Percentiles rank a stretch among this genome's conserved stretches.
Evolutionary conservation across 768 basidiomycete genomes (phyloP).

Genomic region (Xerocomellus amylosporus): DNA sequence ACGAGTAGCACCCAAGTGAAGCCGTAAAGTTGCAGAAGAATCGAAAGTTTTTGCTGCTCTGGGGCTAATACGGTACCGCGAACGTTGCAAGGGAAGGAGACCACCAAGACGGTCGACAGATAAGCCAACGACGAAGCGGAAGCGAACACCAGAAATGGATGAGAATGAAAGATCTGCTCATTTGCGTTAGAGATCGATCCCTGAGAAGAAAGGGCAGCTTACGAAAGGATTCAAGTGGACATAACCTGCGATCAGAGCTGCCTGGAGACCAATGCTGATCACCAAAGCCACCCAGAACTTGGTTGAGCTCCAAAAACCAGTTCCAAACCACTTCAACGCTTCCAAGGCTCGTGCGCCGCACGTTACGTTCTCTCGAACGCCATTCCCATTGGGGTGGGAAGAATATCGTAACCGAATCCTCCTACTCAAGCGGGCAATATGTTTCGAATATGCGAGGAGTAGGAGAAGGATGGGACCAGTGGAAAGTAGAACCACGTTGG

Average conservation of each 20-base stretch:
- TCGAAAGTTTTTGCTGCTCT: slow-evolving; percentile 48
- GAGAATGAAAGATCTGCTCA: slow-evolving; percentile 59
- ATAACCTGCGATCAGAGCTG: slow-evolving; percentile 46
- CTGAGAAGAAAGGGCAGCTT: slow-evolving; percentile 19
- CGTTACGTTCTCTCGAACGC: slow-evolving; percentile 1
- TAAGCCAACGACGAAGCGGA: slow-evolving; percentile 52
- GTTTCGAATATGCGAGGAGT: slow-evolving; percentile 40
- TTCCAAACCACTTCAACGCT: slow-evolving; percentile 27
- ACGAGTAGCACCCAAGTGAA: slow-evolving; percentile 61
- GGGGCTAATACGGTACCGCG: slow-evolving; percentile 20
- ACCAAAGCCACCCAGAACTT: slow-evolving; percentile 63
- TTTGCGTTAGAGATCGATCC: neutral
- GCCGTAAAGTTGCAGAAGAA: slow-evolving; percentile 52
- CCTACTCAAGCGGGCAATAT: slow-evolving; percentile 23
- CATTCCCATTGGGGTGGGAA: slow-evolving; percentile 1
- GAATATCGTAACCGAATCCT: slow-evolving; percentile 13
- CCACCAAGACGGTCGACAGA: slow-evolving; percentile 42
- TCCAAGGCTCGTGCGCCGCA: slow-evolving; percentile 19
- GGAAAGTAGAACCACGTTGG: slow-evolving; percentile 59
- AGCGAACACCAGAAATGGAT: slow-evolving; percentile 48
- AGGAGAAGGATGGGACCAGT: slow-evolving; percentile 57
- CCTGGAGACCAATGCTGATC: slow-evolving; percentile 45
- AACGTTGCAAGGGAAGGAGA: slow-evolving; percentile 36
- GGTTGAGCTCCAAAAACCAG: slow-evolving; percentile 45
- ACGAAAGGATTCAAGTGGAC: slow-evolving; percentile 64